Evolutionary conservation across 2,329 filamentous ascomycete species (phyloP), one percentile per base, ranked within the genome.

Genomic region (Microcyclospora pomicola): DNA sequence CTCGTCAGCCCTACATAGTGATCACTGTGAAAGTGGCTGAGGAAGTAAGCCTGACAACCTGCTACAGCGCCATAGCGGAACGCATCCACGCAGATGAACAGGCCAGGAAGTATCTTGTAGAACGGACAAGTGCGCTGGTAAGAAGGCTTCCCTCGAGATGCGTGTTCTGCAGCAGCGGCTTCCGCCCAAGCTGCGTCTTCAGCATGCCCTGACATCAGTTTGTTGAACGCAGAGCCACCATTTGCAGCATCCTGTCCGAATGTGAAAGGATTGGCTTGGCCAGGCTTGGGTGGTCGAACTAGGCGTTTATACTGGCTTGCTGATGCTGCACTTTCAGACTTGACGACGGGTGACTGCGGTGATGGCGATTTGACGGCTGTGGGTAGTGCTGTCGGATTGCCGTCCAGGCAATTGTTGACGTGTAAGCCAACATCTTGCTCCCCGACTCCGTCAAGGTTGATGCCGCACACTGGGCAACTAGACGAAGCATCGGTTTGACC

Each of bases 11-110:
- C 91, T 27, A 95, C 77, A 51, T 98, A 98, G 56, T 98, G 91
- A 56, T 98, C 91, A 52, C 86, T 95, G 60, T 98, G 91, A 49
- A 96, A 98, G 56, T 98, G 91, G 50, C 87, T 95, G 9, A 98
- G 71, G 49, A 98, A 98, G 56, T 98, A 98, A 1, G 88, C 91
- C 38, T 82, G 80, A 58, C 87, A 94, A 1, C 85, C 87, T 54
- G 92, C 73, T 0, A 98, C 84, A 3, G 87, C 85, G 2, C 91
- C 91, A 53, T 96, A 98, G 14, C 88, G 77, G 54, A 98, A 94
- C 0, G 91, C 91, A 59, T 98, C 91, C 1, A 98, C 91, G 41
- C 85, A 92, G 37, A 96, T 92, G 46, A 73, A 84, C 52, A 95
- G 81, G 0, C 85, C 86, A 0, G 88, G 87, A 63, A 98, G 79